A percentile compares a stretch with the other conserved stretches of the same genome.
Conservation (phyloP, 441 rosid species). For the Corymbia calophylla region DNA sequence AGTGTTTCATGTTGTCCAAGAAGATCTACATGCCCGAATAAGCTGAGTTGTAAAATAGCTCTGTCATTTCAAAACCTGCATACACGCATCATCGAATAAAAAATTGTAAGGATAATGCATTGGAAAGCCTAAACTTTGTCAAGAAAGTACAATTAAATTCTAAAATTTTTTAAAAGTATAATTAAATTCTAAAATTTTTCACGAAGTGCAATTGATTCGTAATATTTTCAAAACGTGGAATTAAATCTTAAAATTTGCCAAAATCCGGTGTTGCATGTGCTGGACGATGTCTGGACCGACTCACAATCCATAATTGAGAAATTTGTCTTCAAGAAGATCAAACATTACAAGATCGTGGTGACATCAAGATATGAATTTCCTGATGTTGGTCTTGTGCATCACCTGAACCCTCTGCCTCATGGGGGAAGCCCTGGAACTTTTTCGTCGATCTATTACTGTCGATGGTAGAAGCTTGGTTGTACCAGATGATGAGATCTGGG, state of each 20-base stretch:
- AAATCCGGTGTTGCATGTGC: not conserved
- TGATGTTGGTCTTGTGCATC: conserved; percentile 21
- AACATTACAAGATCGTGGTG: conserved; percentile 51
- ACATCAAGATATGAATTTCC: conserved; percentile 59
- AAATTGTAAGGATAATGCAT: accelerated
- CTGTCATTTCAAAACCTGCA: not conserved
- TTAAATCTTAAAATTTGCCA: too few relatives aligned
- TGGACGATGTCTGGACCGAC: conserved; percentile 39
- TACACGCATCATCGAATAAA: accelerated
- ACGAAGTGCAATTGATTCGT: too few relatives aligned
- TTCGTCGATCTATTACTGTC: conserved; percentile 17
- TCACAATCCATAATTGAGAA: conserved; percentile 26
- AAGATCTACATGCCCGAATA: not conserved
- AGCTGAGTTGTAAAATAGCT: not conserved
- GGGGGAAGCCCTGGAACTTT: conserved; percentile 36
- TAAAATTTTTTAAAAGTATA: too few relatives aligned
- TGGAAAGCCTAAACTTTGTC: not conserved
- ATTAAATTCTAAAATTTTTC: too few relatives aligned
- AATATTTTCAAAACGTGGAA: too few relatives aligned
- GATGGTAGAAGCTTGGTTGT: not conserved
- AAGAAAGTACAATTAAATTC: too few relatives aligned
- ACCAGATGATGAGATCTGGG: conserved; percentile 25
- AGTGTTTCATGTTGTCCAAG: not conserved
- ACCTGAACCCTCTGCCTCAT: conserved; percentile 22
- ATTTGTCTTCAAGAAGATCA: conserved; percentile 13